Conservation (phyloP, 208 protist species). For the Acanthamoeba triangularis region DNA sequence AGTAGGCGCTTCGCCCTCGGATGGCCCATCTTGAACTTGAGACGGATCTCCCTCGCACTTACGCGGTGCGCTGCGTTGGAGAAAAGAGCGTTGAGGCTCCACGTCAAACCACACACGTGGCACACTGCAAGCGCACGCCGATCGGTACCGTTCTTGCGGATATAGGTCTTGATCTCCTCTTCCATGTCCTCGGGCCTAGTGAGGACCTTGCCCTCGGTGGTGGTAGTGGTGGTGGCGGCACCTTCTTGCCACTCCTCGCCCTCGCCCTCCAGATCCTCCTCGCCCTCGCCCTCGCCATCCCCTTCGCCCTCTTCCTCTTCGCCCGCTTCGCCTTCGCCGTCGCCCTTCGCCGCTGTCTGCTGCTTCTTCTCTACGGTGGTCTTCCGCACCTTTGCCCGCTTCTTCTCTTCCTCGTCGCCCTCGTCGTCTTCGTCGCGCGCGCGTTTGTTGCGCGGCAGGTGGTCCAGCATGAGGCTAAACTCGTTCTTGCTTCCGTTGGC, state of each 20-base stretch:
- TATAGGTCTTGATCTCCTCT: conserved; percentile 14
- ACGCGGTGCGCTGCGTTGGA: background rate
- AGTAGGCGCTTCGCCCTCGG: conserved; percentile 41
- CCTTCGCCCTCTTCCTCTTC: background rate
- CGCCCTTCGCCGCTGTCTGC: background rate
- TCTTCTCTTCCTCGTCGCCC: background rate
- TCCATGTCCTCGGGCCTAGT: background rate
- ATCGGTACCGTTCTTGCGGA: conserved; percentile 50
- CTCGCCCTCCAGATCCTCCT: background rate
- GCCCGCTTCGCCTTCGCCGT: background rate
- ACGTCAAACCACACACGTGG: background rate
- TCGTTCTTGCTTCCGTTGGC: background rate
- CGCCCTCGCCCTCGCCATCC: background rate
- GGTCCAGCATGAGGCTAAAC: conserved; percentile 12
- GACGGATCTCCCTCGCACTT: conserved; percentile 8
- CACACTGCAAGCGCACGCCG: no score
- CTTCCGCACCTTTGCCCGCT: background rate
- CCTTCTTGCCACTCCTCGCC: background rate
- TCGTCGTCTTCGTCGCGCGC: background rate
- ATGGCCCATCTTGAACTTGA: conserved; percentile 62
- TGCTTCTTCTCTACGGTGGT: background rate
- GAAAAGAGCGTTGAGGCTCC: background rate
- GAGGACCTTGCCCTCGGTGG: background rate
- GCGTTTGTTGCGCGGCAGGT: background rate
- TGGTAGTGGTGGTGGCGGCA: background rate